phyloP scores from a whole-genome alignment of 2,329 filamentous ascomycete genomes.

The Neurospora sp. region DNA sequence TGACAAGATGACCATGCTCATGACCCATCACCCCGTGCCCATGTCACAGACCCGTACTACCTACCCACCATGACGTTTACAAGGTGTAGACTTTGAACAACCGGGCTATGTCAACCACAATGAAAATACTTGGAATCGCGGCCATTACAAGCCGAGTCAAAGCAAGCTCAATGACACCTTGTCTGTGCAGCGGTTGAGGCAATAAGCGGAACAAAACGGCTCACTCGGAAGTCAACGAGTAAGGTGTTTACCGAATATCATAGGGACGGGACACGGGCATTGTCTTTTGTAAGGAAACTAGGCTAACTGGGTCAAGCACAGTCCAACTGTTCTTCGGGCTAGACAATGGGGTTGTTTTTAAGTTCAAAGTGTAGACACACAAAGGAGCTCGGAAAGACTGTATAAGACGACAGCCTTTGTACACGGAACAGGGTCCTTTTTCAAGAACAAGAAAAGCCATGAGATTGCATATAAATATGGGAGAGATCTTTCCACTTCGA shows the following conservation, averaged over 20 bases:
- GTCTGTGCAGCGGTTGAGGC: not conserved
- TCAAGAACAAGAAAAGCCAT: not conserved
- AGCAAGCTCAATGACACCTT: not conserved
- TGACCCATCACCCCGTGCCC: not conserved
- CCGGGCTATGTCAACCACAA: not conserved
- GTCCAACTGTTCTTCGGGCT: not conserved
- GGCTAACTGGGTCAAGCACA: not conserved
- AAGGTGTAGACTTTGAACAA: not conserved
- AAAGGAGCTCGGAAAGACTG: not conserved
- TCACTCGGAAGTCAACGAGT: not conserved
- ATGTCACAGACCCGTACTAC: not conserved
- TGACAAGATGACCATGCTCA: not conserved
- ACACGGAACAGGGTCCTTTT: not conserved
- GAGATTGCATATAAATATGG: not conserved
- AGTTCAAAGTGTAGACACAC: not conserved
- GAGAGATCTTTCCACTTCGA: not conserved
- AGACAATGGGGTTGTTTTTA: not conserved
- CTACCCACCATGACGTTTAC: not conserved
- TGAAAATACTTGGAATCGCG: not conserved
- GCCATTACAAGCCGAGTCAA: not conserved
- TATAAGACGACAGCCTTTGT: not conserved
- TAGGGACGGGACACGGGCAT: not conserved
- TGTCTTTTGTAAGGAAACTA: not conserved
- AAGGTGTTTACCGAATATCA: not conserved
- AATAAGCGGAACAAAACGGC: not conserved